These are phyloP conservation scores for Coniochaeta ligniaria DNA, from an alignment of 2,329 filamentous ascomycete genomes.

Conservation along the genomic window DNA sequence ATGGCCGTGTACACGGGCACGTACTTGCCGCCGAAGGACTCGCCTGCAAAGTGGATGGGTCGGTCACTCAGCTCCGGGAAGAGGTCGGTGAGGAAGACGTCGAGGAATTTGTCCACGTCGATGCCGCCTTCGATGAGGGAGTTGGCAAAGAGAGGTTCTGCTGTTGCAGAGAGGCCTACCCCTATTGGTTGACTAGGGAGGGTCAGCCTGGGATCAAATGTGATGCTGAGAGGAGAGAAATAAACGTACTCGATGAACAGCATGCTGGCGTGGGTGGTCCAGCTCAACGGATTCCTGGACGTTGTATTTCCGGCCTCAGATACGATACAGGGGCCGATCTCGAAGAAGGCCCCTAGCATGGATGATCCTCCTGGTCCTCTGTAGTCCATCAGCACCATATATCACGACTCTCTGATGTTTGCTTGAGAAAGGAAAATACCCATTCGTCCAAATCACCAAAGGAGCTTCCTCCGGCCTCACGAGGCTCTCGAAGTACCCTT, in stretches of 20 bases:
- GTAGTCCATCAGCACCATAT: not conserved
- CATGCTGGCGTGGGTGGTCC: not conserved
- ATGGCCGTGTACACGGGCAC: constrained; percentile 11
- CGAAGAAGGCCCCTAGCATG: constrained; percentile 4
- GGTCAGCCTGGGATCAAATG: not conserved
- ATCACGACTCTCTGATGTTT: not conserved
- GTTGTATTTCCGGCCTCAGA: not conserved
- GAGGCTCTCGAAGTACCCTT: constrained; percentile 5
- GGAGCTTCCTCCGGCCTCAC: not conserved
- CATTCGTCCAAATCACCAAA: constrained; percentile 6
- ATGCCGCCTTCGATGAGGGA: constrained; percentile 7
- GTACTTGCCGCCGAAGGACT: constrained; percentile 14
- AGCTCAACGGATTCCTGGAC: not conserved
- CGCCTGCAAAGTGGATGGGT: constrained; percentile 12
- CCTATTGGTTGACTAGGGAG: constrained; percentile 10
- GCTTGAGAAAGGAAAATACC: not conserved
- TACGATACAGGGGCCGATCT: constrained; percentile 1
- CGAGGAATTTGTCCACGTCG: constrained; percentile 12
- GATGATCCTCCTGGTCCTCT: constrained; percentile 5
- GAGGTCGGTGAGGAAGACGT: constrained; percentile 10
- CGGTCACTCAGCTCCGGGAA: constrained; percentile 9
- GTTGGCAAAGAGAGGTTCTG: constrained; percentile 7
- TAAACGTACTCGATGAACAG: not conserved
- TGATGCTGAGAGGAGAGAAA: no score
- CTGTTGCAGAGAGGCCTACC: constrained; percentile 11